These are phyloP conservation scores for Solidago caesia DNA, from an alignment of 129 eudicot species.

Conservation along the genomic window DNA sequence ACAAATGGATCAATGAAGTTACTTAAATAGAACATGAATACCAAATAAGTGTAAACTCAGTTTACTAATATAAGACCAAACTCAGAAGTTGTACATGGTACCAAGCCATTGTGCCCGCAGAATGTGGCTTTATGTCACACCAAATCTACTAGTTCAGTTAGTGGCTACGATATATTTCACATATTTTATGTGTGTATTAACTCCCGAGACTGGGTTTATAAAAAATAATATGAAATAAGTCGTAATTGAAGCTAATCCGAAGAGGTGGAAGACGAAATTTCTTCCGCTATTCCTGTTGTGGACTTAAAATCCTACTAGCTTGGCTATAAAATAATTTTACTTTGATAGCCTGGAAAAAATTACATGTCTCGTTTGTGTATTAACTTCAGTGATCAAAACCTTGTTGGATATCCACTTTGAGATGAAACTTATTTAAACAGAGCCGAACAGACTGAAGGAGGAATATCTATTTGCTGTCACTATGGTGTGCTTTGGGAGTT, in stretches of 20 bases:
- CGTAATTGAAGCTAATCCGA: neutral
- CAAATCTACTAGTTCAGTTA: neutral
- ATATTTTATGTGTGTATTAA: slow-evolving; percentile 1
- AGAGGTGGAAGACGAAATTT: neutral
- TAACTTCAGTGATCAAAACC: neutral
- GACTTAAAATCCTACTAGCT: neutral
- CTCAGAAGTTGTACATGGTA: neutral
- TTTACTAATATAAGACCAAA: neutral
- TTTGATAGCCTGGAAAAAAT: neutral
- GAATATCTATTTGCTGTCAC: neutral
- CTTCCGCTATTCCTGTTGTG: neutral
- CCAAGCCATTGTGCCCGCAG: too few relatives aligned
- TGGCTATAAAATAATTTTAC: neutral
- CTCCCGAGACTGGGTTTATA: neutral
- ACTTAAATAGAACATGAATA: neutral
- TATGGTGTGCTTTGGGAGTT: neutral
- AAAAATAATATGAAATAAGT: neutral
- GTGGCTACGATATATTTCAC: neutral
- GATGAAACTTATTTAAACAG: neutral
- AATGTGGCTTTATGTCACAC: neutral
- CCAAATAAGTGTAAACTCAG: neutral
- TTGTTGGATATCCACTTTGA: neutral
- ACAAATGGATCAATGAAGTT: neutral
- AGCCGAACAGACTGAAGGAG: neutral
- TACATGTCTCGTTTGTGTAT: neutral